Evolutionary conservation across 1,284 basidiomycete genomes (phyloP), one percentile per base, ranked within the genome.

Genomic region (Sparassis latifolia): DNA sequence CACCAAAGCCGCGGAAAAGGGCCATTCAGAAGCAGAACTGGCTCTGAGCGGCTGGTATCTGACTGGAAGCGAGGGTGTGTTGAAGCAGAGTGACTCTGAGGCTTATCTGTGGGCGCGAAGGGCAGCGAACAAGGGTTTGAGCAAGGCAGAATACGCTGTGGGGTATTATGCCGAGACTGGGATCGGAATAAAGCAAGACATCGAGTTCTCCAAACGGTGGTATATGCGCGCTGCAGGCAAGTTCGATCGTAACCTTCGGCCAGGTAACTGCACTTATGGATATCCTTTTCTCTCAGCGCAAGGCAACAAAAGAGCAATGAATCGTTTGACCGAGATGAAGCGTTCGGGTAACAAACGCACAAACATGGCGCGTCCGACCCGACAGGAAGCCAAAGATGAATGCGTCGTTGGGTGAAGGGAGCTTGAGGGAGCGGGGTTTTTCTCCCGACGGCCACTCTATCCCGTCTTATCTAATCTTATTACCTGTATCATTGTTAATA

Each of bases 41-140:
- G 95, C 96, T 10, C 71, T 99, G 54, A 94, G 90, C 58, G 97
- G 97, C 31, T 99, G 97, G 97, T 99, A 98, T 72, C 73, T 98
- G 52, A 95, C 92, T 0, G 92, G 92, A 42, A 92, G 85, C 62
- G 96, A 98, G 65, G 92, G 92, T 4, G 92, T 99, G 6, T 71
- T 99, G 61, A 97, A 97, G 71, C 97, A 99, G 74, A 92, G 89
- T 60, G 97, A 99, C 67, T 89, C 88, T 2, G 97, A 99, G 69
- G 97, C 97, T 27, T 99, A 97, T 66, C 72, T 99, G 52, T 96
- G 97, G 97, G 88, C 95, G 43, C 76, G 94, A 57, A 83, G 90
- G 55, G 92, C 94, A 27, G 94, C 93, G 5, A 94, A 96, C 68
- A 93, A 93, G 68, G 94, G 92, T 3, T 67, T 96, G 52, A 87